Evolutionary conservation across 2,329 filamentous ascomycete genomes (phyloP).

Genomic region (Colletotrichum sp.): DNA sequence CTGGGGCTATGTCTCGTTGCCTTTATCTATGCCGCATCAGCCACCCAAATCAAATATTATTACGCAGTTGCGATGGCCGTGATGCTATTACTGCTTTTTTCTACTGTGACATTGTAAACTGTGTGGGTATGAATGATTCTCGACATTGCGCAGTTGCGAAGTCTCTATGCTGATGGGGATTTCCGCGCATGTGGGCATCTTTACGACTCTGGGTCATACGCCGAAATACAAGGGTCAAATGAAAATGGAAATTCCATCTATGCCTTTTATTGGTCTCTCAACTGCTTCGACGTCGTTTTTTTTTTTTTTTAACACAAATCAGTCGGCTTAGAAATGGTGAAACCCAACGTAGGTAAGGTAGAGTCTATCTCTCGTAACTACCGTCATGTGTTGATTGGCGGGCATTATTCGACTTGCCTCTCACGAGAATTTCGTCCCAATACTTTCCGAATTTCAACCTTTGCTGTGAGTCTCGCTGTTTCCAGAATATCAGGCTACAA

Average conservation of each 20-base stretch:
- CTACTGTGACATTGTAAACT: background rate
- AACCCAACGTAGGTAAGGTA: background rate
- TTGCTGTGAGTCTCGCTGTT: too few species aligned
- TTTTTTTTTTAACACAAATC: too few species aligned
- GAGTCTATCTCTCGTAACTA: background rate
- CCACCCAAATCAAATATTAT: background rate
- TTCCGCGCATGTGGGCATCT: background rate
- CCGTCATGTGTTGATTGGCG: background rate
- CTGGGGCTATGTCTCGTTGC: background rate
- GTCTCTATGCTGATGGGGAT: background rate
- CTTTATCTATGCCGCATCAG: background rate
- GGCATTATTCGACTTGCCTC: background rate
- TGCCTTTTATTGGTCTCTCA: background rate
- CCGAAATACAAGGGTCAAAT: background rate
- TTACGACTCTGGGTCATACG: background rate
- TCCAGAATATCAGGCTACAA: too few species aligned
- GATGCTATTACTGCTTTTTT: background rate
- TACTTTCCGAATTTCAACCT: too few species aligned
- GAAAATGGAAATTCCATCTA: accelerated
- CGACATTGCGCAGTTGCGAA: background rate
- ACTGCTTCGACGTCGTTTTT: background rate
- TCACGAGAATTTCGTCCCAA: too few species aligned
- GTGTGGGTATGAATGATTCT: background rate
- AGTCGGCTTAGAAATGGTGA: background rate
- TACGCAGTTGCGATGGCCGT: background rate